These are phyloP conservation scores for Venturia pyrina DNA, from an alignment of 2,329 filamentous ascomycete genomes.

Conservation along the genomic window DNA sequence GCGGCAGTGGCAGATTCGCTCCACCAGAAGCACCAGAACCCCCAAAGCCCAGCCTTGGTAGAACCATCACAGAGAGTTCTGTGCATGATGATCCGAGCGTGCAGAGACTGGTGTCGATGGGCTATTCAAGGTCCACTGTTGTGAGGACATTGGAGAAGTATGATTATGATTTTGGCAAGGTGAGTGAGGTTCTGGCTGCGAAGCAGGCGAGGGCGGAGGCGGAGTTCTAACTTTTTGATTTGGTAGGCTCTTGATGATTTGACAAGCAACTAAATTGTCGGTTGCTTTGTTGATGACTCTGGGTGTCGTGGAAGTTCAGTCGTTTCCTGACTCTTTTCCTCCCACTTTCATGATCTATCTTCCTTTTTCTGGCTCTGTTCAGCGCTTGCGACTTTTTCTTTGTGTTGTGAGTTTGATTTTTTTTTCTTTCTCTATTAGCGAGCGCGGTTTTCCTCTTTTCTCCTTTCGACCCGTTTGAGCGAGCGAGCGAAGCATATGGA, in stretches of 20 bases:
- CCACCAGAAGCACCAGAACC: constrained; percentile 6
- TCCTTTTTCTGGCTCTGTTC: background rate
- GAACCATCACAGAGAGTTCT: constrained; percentile 61
- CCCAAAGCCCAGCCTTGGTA: constrained; percentile 41
- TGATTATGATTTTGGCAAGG: constrained; percentile 92
- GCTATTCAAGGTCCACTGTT: constrained; percentile 65
- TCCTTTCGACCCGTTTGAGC: background rate
- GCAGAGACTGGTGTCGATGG: constrained; percentile 83
- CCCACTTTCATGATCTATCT: background rate
- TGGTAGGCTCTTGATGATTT: constrained; percentile 11
- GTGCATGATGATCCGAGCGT: constrained; percentile 86
- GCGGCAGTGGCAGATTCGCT: constrained; percentile 1
- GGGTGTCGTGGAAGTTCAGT: background rate
- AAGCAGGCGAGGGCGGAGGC: constrained; percentile 5
- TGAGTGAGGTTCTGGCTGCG: constrained; percentile 26
- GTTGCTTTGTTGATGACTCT: constrained; percentile 2
- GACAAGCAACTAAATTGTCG: background rate
- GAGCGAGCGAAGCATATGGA: constrained; percentile 3
- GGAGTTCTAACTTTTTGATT: constrained; percentile 2
- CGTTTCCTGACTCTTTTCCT: background rate
- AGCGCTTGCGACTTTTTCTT: background rate
- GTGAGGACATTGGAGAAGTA: constrained; percentile 81
- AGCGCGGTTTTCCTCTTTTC: background rate
- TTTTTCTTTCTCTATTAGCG: background rate
- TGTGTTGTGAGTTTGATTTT: background rate